Evolutionary conservation across 1,284 basidiomycete genomes (phyloP).

Genomic region (Puccinia hordei): DNA sequence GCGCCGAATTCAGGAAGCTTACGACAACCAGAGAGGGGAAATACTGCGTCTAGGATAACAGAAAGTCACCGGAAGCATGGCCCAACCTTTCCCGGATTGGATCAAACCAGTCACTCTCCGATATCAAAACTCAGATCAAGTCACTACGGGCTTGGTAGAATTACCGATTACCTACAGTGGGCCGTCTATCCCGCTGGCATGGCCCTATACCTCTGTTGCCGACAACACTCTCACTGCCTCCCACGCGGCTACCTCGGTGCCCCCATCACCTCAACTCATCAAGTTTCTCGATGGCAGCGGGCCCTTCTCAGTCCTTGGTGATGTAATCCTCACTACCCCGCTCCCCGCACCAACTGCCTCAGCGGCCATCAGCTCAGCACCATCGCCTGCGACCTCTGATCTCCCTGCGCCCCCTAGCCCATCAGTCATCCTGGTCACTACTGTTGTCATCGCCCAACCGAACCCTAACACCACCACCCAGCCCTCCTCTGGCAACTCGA

Average conservation of each 20-base stretch:
- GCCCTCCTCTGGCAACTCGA: neutral
- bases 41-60: neutral
- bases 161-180: conserved; percentile 48
- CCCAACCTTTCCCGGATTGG: conserved; percentile 46
- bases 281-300: conserved; percentile 46
- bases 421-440: conserved; percentile 26
- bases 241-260: conserved; percentile 1
- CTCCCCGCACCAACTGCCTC: conserved; percentile 1
- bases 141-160: conserved; percentile 46
- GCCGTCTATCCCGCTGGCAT: conserved; percentile 39
- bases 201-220: conserved; percentile 40
- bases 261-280: conserved; percentile 27
- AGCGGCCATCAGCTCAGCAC: neutral
- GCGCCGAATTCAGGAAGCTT: neutral
- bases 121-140: conserved; percentile 32
- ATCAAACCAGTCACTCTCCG: conserved; percentile 31
- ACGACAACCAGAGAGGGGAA: neutral
- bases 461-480: neutral
- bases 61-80: neutral
- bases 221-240: conserved; percentile 11
- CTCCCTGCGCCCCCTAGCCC: neutral
- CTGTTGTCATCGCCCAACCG: conserved; percentile 16
- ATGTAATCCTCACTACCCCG: conserved; percentile 24
- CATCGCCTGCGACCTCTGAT: neutral
- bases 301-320: conserved; percentile 39